Evolutionary conservation across 306 rosid species (phyloP).

Genomic region (Acacia confusa): DNA sequence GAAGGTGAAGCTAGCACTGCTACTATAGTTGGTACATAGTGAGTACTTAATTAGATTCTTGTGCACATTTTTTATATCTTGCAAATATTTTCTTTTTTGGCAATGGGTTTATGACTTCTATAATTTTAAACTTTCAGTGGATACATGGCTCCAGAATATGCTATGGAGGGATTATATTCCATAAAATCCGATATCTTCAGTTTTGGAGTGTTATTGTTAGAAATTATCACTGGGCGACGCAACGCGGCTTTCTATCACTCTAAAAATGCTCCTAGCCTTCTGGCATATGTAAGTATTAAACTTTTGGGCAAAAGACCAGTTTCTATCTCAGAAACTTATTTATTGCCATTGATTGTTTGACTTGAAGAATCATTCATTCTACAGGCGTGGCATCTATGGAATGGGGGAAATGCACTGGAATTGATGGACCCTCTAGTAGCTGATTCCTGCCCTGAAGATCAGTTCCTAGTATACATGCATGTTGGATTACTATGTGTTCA

Average conservation of each 20-base stretch:
- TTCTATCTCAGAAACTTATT: neutral
- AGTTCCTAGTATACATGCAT: constrained; percentile 39
- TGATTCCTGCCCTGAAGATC: constrained; percentile 33
- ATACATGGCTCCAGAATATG: constrained; percentile 54
- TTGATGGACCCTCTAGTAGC: constrained; percentile 42
- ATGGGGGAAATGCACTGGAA: constrained; percentile 37
- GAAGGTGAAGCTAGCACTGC: constrained; percentile 34
- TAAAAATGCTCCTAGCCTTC: constrained; percentile 35
- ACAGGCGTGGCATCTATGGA: constrained; percentile 53
- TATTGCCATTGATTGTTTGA: neutral
- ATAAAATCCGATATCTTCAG: constrained; percentile 44
- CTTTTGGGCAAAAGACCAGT: neutral
- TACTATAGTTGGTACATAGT: constrained; percentile 43
- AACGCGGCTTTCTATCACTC: constrained; percentile 39
- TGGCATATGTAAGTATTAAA: constrained; percentile 39
- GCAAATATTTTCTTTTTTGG: neutral
- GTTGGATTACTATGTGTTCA: constrained; percentile 54
- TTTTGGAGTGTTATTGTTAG: constrained; percentile 47
- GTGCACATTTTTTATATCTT: neutral
- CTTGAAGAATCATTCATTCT: constrained; percentile 9
- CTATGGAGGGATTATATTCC: constrained; percentile 52
- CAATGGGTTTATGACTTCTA: neutral
- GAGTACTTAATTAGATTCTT: constrained; percentile 12
- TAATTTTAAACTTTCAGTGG: constrained; percentile 29
- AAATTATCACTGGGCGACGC: constrained; percentile 44